These are phyloP conservation scores for Gastrodia elata DNA, from an alignment of 106 monocot species.

Conservation along the genomic window DNA sequence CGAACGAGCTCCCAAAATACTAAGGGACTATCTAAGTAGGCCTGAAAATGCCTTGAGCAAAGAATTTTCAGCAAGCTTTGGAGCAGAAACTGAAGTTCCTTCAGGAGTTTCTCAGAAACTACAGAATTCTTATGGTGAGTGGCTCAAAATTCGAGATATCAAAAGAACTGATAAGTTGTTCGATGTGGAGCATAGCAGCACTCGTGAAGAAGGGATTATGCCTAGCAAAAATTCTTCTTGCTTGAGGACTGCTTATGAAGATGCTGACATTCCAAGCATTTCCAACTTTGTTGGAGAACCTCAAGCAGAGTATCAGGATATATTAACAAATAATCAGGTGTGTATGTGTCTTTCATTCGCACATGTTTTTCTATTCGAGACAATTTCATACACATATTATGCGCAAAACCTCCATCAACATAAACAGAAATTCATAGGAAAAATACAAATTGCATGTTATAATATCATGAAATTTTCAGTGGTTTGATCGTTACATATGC, in stretches of 20 bases:
- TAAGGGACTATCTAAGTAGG: slow-evolving; percentile 20
- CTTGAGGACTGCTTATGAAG: slow-evolving; percentile 14
- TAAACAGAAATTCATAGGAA: too few relatives aligned
- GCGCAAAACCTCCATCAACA: too few relatives aligned
- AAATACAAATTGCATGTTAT: too few relatives aligned
- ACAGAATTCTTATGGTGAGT: background rate
- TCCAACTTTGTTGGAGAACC: slow-evolving; percentile 21
- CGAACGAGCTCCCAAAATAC: too few relatives aligned
- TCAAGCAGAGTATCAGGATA: slow-evolving; percentile 25
- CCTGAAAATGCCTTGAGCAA: slow-evolving; percentile 22
- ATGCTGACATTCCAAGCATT: slow-evolving; percentile 13
- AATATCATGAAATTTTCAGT: too few relatives aligned
- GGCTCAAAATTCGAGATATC: background rate
- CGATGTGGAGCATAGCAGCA: background rate
- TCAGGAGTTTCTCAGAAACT: slow-evolving; percentile 7
- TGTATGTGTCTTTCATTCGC: background rate
- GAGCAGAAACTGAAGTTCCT: slow-evolving; percentile 1
- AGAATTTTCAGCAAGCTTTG: background rate
- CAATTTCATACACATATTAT: too few relatives aligned
- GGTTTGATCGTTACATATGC: too few relatives aligned
- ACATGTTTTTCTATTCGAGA: too few relatives aligned
- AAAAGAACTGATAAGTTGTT: background rate
- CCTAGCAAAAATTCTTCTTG: slow-evolving; percentile 7
- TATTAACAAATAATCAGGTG: slow-evolving; percentile 18
- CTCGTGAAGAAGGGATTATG: background rate